Evolutionary conservation across 2,329 filamentous ascomycete species (phyloP), one percentile per base, ranked within the genome.

Genomic region (Arthrobotrys sphaeroides): DNA sequence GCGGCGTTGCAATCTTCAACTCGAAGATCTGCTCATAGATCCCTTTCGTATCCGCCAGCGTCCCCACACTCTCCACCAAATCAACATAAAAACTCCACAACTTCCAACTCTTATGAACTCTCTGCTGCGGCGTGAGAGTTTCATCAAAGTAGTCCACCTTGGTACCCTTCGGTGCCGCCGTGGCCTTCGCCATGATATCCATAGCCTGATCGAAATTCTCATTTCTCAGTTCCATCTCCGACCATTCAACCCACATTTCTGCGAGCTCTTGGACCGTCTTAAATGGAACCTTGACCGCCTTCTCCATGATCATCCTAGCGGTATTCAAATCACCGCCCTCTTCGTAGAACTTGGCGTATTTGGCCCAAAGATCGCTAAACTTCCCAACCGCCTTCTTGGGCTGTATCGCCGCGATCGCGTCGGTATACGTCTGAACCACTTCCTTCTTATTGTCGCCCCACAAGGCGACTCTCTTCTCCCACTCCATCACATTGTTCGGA

Each of bases 101-200:
- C 82, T 98, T 99, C 95, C 95, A 99, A 81, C 93, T 97, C 86
- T 99, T 99, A 84, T 99, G 95, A 2, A 99, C 92, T 77, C 96
- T 89, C 84, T 98, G 95, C 82, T 99, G 95, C 2, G 95, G 94
- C 1, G 93, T 93, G 5, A 99, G 85, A 0, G 88, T 93, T 82
- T 99, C 96, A 82, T 99, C 95, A 81, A 98, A 99, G 82, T 98
- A 99, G 84, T 99, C 95, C n/a, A 99, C 93, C 1, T 90, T 96
- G n/a, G 94, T 97, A 78, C 93, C 87, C 83, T 98, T 98, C 0
- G 95, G 94, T n/a, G 95, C 92, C 82, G 97, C 94, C 3, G 95
- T 94, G 16, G 95, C 95, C 83, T 97, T 98, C 42, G 92, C 92
- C 94, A 99, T 97, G 81, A 99, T 94, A 76, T 91, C 90, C 77